Evolutionary conservation across 345 rosid species (phyloP).

Genomic region (Citrus sinensis): DNA sequence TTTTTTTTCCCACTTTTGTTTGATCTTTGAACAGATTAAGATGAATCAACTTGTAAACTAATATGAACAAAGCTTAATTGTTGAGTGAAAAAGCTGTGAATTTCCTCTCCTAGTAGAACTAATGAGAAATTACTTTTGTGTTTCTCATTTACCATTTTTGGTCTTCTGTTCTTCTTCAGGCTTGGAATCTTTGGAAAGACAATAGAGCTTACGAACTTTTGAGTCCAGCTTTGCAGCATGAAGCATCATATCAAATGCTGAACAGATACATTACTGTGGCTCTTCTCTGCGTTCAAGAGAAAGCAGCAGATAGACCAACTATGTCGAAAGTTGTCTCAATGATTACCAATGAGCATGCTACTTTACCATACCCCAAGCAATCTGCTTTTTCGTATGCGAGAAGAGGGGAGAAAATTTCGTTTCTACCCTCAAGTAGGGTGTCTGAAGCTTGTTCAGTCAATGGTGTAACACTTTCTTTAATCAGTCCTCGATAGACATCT

Average conservation of each 20-base stretch:
- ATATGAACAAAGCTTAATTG: neutral
- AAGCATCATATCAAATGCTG: neutral
- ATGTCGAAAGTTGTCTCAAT: conserved; percentile 23
- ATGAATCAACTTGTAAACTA: neutral
- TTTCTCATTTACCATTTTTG: neutral
- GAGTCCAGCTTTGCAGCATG: neutral
- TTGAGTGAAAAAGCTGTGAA: neutral
- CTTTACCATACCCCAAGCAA: conserved; percentile 16
- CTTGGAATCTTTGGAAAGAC: conserved; percentile 1
- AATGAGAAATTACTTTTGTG: neutral
- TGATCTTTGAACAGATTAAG: neutral
- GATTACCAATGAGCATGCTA: conserved; percentile 9
- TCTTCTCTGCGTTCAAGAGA: conserved; percentile 23
- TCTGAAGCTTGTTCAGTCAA: neutral
- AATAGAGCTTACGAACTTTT: neutral
- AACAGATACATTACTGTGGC: conserved; percentile 5
- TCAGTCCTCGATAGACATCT: neutral
- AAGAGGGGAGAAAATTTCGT: neutral
- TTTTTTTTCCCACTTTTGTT: neutral
- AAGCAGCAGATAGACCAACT: conserved; percentile 22
- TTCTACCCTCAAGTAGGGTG: neutral
- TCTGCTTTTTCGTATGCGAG: conserved; percentile 16
- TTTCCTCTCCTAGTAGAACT: neutral
- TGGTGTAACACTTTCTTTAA: neutral
- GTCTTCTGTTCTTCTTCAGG: neutral